Base-by-base conservation (phyloP, 495 filamentous ascomycete species). In the Trichoderma orchidacearum region DNA sequence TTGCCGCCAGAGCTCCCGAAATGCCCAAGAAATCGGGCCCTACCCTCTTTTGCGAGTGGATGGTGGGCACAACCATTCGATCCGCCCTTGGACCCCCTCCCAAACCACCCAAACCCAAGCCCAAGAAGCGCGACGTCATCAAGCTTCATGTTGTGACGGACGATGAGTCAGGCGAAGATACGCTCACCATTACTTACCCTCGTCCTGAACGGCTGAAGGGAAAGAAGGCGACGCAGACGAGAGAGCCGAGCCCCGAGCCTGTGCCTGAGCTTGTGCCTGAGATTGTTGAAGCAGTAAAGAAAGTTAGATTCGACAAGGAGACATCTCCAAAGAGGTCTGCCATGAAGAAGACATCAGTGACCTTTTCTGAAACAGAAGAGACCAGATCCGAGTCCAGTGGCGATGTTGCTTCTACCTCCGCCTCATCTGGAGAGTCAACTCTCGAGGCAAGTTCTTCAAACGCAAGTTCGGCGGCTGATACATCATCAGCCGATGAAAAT, bases 31-130 rank as follows among this genome's bases (percentile, higher is more conserved):
- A 68, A 65, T 62, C 63, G 61, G 3, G 65, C 67, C 18, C 34
- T 61, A 50, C 67, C 63, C 15, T 56, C 67, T 25, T 53, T 25
- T 30, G n/a, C 31, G 72, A 76, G 59, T 76, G 73, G 73, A 62
- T 73, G 53, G 54, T 72, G 1, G 72, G 72, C 30, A 67, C 66
- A 35, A 72, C 71, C 25, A 30, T 70, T 30, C 23, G 38, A 53
- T 53, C 51, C 28, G 51, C 51, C 27, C 28, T 53, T n/a, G n/a
- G 56, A 38, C 11, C 38, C 38, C 18, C 21, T 53, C 48, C 45
- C 0, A 53, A 32, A 35, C 0, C 30, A 8, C 38, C 56, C 5
- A 57, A 30, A 0, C 36, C 15, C 7, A n/a, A 27, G 9, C 56
- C 48, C 21, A 61, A 54, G 17, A 66, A 62, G 54, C 50, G 60